Base-by-base conservation (phyloP, 441 rosid species). In the Pelargonium citronellum region DNA sequence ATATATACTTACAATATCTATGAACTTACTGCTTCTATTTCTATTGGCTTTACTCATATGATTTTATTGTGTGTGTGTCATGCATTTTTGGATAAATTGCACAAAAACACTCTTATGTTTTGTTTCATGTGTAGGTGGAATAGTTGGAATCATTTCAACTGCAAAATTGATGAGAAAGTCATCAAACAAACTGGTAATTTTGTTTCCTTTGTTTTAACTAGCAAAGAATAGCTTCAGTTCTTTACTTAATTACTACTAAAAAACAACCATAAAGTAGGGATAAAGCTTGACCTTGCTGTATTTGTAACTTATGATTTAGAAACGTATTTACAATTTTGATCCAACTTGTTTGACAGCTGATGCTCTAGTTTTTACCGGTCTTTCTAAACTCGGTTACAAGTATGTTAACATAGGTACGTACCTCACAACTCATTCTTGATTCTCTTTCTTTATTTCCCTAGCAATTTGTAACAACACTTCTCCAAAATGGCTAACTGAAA, bases 351-450 rank as follows among this genome's bases (percentile, higher is more conserved):
- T 78, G 66, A 67, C 89, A 89, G 98, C 96, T 79, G 97, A 82
- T 82, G 95, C 95, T 69, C 68, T 94, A 70, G 85, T 89, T 69
- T 77, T 87, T 51, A 87, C 91, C 9, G 98, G 98, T 66, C 90
- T 94, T 64, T 74, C 89, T 55, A 88, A 83, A 75, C 88, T 88
- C 27, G 97, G 98, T 20, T 94, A 91, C 73, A 81, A 72, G 47
- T 89, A 88, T 73, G 90, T 94, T 58, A 94, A 94, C 79, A 87
- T 94, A 71, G 98, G 98, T 93, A 81, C 7, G 70, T 67, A 17
- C 20, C 13, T 66, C 60, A 12, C n/a, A 19, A 20, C 20, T n/a
- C 24, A 15, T 37, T 37, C 22, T 51, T 57, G 17, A 11, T 53
- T 64, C 4, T 61, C 63, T 19, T 10, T 51, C 70, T 37, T 55